A percentile compares a stretch with the other conserved stretches of the same genome.
These are phyloP conservation scores for Eleusine indica DNA, from an alignment of 176 grass and related monocot genomes.

Conservation along the genomic window DNA sequence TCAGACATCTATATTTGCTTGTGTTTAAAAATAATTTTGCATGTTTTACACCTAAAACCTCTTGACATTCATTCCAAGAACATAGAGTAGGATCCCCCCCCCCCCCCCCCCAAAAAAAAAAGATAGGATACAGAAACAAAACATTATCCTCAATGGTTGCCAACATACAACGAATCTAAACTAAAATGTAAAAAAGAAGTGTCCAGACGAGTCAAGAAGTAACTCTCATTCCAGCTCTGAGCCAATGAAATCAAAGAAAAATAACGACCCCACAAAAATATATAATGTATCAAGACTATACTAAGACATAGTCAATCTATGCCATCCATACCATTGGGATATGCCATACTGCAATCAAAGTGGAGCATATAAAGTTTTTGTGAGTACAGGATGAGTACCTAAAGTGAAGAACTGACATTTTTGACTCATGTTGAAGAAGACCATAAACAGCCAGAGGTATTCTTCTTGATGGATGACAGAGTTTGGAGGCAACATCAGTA, in stretches of 20 bases:
- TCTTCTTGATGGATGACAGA: constrained; percentile 64
- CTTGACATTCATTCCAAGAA: constrained; percentile 10
- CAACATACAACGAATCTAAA: background rate
- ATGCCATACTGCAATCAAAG: background rate
- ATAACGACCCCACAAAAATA: too few relatives aligned
- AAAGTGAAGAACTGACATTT: constrained; percentile 96
- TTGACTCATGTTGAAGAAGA: constrained; percentile 90
- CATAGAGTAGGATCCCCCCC: background rate
- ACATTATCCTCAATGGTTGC: background rate
- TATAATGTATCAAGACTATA: background rate
- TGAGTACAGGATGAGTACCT: constrained; percentile 57
- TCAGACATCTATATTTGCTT: constrained; percentile 1
- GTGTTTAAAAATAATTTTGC: constrained; percentile 3
- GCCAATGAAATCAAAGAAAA: constrained; percentile 2
- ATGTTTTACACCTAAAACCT: background rate
- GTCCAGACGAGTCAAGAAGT: background rate
- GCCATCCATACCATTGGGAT: background rate
- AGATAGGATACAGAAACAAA: background rate
- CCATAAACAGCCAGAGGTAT: constrained; percentile 62
- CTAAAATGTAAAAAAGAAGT: background rate
- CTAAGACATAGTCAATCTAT: background rate
- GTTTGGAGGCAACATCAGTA: constrained; percentile 62
- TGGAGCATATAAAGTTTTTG: background rate
- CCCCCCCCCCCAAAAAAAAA: background rate
- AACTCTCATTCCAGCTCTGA: background rate